Base-by-base conservation (phyloP, 345 rosid genomes). In the Abelmoschus esculentus region DNA sequence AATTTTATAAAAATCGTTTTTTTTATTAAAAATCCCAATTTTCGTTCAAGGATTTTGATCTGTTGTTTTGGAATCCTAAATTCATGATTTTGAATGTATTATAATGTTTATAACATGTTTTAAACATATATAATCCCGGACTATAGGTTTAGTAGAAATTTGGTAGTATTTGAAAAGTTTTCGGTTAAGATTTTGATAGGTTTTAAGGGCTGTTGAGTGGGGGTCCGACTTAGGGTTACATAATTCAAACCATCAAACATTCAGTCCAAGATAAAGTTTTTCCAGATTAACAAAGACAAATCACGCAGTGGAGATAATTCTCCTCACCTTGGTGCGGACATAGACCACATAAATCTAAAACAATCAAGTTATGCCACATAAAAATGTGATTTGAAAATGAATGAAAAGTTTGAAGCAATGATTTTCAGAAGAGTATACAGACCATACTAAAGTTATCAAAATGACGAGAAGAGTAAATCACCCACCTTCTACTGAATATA, bases 401-500 rank as follows among this genome's bases (percentile, higher is more conserved):
- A 61, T 61, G 26, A 28, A 61, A 11, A 36, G 47, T 61, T 61
- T 36, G 9, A 42, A 34, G 26, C 46, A n/a, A 36, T 7, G 22
- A 14, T 34, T 61, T 34, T 26, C 47, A 61, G 14, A n/a, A 34
- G 36, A 61, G 26, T 7, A 61, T 7, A 32, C 2, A 0, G 0
- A 12, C 42, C 3, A 10, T 53, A 55, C 11, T 28, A 54, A 70
- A 63, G 62, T 61, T 22, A 13, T 47, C 6, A 62, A 62, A 42
- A 61, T 38, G 36, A 47, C 42, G n/a, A 49, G 44, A 61, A 68
- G 34, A 38, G 68, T 66, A 66, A 74, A 72, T 75, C 69, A 67
- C 87, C 78, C 61, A 91, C 98, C 87, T 62, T 80, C 81, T 81
- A 79, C 86, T 79, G 78, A 87, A 91, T 67, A 93, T 82, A 77